Evolutionary conservation across 331 rosid genomes (phyloP).

Genomic region (Quercus phellos): DNA sequence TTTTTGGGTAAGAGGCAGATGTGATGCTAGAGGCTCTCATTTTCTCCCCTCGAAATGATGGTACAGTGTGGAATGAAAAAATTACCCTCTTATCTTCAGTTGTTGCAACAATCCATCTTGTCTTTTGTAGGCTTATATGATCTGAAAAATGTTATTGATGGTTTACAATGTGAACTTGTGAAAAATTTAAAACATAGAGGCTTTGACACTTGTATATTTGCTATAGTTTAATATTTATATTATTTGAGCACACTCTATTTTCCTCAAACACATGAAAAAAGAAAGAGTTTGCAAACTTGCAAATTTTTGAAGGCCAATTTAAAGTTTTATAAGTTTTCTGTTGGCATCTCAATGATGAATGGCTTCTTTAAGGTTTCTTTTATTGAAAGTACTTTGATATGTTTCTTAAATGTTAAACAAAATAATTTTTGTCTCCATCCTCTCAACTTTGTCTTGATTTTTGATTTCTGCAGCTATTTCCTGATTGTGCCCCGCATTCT

Average conservation of each 20-base stretch:
- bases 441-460: slow-evolving; percentile 2
- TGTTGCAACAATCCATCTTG: no score
- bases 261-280: background rate
- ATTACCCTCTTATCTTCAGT: no score
- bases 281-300: background rate
- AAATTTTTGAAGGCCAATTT: background rate
- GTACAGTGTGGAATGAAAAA: no score
- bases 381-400: background rate
- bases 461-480: slow-evolving; percentile 63
- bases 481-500: slow-evolving; percentile 85
- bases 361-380: background rate
- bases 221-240: background rate
- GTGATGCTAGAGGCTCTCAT: no score
- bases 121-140: no score
- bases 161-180: no score
- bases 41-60: no score
- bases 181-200: background rate
- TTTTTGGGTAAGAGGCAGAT: no score
- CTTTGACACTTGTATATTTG: background rate
- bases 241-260: background rate
- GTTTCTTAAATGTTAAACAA: slow-evolving; percentile 1
- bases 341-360: background rate
- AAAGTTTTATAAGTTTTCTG: background rate
- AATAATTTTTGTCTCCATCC: background rate
- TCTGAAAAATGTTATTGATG: no score